Evolutionary conservation across 225 moss, liverwort and hornwort genomes (phyloP).

Genomic region (Marchantia polymorpha): DNA sequence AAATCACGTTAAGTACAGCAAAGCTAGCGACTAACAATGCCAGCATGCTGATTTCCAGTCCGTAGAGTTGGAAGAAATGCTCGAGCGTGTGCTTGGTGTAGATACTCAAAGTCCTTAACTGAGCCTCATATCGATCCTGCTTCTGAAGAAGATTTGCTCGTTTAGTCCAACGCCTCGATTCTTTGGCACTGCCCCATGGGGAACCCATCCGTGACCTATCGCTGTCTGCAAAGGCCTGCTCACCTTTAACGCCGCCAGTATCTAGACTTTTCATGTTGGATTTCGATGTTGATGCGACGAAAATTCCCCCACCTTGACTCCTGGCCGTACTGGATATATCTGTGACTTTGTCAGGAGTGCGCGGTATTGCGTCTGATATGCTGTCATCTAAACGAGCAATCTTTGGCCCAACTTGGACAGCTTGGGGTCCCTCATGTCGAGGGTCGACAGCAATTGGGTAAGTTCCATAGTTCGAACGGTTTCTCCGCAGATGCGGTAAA

Average conservation of each 20-base stretch:
- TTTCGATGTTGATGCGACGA: conserved; percentile 8
- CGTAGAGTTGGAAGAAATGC: conserved; percentile 81
- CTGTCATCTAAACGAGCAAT: conserved; percentile 7
- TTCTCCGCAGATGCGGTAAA: conserved; percentile 46
- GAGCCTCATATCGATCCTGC: conserved; percentile 93
- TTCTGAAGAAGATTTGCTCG: conserved; percentile 64
- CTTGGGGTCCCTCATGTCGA: background rate
- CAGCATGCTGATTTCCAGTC: conserved; percentile 90
- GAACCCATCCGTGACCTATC: conserved; percentile 47
- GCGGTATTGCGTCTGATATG: background rate
- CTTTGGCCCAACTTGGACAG: background rate
- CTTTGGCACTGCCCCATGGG: conserved; percentile 73
- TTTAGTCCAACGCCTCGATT: conserved; percentile 76
- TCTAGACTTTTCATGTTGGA: background rate
- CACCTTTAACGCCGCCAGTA: background rate
- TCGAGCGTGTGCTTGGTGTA: conserved; percentile 69
- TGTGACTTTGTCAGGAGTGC: conserved; percentile 39
- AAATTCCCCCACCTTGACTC: conserved; percentile 19
- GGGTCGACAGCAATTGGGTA: conserved; percentile 22
- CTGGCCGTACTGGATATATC: conserved; percentile 28
- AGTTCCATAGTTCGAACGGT: conserved; percentile 25
- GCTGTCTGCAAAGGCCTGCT: background rate
- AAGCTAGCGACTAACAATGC: conserved; percentile 77
- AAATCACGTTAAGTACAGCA: conserved; percentile 75
- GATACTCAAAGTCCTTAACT: conserved; percentile 75